Evolutionary conservation across 768 basidiomycete species (phyloP).

Genomic region (Lentinula raphanica): DNA sequence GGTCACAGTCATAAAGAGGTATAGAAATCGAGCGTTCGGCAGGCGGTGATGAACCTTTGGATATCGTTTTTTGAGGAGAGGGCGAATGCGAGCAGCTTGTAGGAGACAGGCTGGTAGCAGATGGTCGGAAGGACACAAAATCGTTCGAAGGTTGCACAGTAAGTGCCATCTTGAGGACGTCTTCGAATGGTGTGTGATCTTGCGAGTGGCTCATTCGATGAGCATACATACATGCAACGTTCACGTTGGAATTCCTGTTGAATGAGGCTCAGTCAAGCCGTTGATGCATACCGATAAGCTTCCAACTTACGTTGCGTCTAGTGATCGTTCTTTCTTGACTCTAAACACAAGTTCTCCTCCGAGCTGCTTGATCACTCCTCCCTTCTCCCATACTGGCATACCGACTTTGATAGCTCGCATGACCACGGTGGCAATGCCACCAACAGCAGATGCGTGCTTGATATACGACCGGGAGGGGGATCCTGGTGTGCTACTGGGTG

Average conservation of each 20-base stretch:
- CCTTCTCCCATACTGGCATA: constrained; percentile 80
- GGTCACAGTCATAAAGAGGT: not conserved
- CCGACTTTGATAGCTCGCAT: constrained; percentile 63
- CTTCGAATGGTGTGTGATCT: constrained; percentile 68
- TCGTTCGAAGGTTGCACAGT: not conserved
- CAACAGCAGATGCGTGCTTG: constrained; percentile 50
- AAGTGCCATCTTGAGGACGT: constrained; percentile 57
- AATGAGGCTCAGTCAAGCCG: constrained; percentile 30
- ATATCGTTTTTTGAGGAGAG: not conserved
- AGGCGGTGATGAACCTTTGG: not conserved
- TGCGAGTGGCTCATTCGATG: constrained; percentile 81
- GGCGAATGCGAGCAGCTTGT: not conserved
- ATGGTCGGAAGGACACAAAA: not conserved
- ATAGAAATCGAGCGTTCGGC: not conserved
- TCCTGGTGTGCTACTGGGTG: constrained; percentile 7
- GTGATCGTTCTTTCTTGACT: constrained; percentile 32
- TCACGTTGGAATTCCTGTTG: not conserved
- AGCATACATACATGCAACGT: constrained; percentile 51
- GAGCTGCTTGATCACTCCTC: constrained; percentile 71
- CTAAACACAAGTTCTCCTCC: constrained; percentile 81
- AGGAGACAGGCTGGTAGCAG: not conserved
- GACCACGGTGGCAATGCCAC: constrained; percentile 72
- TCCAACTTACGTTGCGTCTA: not conserved
- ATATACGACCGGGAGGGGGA: constrained; percentile 43
- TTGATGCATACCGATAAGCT: not conserved